Percentiles rank a stretch among this genome's conserved stretches.
These are phyloP conservation scores for Talaromyces marneffei DNA, from an alignment of 2,329 filamentous ascomycete genomes.

Conservation along the genomic window DNA sequence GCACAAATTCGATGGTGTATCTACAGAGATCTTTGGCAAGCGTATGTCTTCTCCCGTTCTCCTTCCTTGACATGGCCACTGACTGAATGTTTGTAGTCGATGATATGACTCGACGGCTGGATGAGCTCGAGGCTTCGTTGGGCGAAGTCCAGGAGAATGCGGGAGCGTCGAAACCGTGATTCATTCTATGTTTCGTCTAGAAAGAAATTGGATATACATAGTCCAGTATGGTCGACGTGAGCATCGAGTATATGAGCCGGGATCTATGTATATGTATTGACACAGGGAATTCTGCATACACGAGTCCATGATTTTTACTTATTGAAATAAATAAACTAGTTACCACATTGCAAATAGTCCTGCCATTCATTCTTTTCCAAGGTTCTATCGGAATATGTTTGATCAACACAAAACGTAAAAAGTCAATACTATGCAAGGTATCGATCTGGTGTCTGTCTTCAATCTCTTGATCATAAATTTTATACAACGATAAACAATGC, in stretches of 20 bases:
- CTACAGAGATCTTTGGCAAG: slow-evolving; percentile 81
- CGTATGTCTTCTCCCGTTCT: slow-evolving; percentile 51
- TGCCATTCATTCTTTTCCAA: too few species aligned
- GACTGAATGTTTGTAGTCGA: slow-evolving; percentile 60
- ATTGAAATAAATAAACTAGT: too few species aligned
- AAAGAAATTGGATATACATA: not conserved
- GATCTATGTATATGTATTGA: not conserved
- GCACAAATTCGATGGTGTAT: slow-evolving; percentile 78
- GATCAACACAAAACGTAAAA: too few species aligned
- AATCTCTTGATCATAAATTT: not conserved
- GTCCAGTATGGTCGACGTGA: not conserved
- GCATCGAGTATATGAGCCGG: not conserved
- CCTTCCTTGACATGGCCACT: not conserved
- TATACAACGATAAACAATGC: not conserved
- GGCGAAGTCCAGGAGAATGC: slow-evolving; percentile 46
- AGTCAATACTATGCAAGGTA: slow-evolving; percentile 1
- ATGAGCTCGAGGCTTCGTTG: slow-evolving; percentile 72
- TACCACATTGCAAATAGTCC: too few species aligned
- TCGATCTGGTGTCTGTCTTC: not conserved
- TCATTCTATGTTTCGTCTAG: too few species aligned
- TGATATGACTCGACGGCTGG: slow-evolving; percentile 81
- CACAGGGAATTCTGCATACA: not conserved
- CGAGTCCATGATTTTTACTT: too few species aligned
- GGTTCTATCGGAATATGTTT: too few species aligned
- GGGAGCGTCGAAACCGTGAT: slow-evolving; percentile 22